phyloP scores from a whole-genome alignment of 768 basidiomycete genomes.

The Tulasnella sp. region DNA sequence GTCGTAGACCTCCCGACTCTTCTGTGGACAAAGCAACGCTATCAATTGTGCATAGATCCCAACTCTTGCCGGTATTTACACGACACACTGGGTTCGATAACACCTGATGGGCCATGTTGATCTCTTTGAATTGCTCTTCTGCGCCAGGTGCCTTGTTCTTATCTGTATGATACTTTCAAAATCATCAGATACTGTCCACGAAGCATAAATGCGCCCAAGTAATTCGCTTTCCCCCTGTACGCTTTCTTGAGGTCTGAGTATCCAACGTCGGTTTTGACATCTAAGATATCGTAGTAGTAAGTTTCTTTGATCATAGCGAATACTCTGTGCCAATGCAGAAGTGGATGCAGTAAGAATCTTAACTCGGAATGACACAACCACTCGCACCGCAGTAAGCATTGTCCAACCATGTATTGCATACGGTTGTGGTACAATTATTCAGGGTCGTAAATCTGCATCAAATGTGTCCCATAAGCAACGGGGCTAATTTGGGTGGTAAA shows the following conservation, averaged over 20 bases:
- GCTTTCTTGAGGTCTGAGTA: conserved; percentile 87
- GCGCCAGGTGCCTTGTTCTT: conserved; percentile 91
- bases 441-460: too few relatives aligned
- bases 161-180: conserved; percentile 76
- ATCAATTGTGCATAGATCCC: not conserved
- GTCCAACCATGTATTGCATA: too few relatives aligned
- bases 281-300: conserved; percentile 78
- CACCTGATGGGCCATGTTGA: conserved; percentile 97
- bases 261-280: conserved; percentile 58
- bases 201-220: too few relatives aligned
- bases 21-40: conserved; percentile 33
- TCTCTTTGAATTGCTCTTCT: conserved; percentile 93
- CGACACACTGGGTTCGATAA: conserved; percentile 65
- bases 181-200: too few relatives aligned
- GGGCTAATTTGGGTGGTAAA: too few relatives aligned
- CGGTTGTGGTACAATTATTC: too few relatives aligned
- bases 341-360: too few relatives aligned
- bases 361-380: too few relatives aligned
- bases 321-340: too few relatives aligned
- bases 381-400: too few relatives aligned
- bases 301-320: conserved; percentile 40
- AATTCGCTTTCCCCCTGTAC: conserved; percentile 89
- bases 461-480: too few relatives aligned
- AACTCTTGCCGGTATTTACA: too few relatives aligned
- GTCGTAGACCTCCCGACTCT: conserved; percentile 83